phyloP scores from a whole-genome alignment of 352 stramenopile genomes.

The Globisporangium mamillatum region DNA sequence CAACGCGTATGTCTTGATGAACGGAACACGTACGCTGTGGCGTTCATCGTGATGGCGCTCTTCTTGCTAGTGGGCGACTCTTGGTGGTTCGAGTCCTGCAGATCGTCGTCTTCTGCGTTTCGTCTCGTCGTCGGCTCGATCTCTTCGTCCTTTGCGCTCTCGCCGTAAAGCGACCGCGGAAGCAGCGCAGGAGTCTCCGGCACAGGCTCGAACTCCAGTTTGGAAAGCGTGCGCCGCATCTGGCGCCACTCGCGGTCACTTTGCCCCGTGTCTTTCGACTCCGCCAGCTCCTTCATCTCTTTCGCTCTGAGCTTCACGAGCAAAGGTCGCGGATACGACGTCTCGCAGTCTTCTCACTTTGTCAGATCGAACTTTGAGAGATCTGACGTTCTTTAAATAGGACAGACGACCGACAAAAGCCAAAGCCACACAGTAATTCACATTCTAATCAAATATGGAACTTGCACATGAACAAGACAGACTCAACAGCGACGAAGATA shows the following conservation, averaged over 20 bases:
- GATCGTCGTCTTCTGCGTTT: slow-evolving; percentile 6
- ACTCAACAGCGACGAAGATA: no score
- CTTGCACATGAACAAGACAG: neutral
- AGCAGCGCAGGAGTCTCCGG: slow-evolving; percentile 50
- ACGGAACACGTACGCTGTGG: neutral
- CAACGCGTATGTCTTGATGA: no score
- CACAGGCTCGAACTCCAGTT: slow-evolving; percentile 63
- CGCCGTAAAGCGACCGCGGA: slow-evolving; percentile 33
- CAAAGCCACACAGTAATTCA: neutral
- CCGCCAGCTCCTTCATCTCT: slow-evolving; percentile 1
- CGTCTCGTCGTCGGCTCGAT: neutral
- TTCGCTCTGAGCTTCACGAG: neutral
- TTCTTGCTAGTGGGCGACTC: slow-evolving; percentile 8
- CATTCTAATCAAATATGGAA: no score
- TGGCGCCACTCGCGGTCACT: slow-evolving; percentile 59
- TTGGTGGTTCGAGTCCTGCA: neutral
- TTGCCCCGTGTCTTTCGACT: slow-evolving; percentile 20
- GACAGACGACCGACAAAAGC: neutral
- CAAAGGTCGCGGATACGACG: neutral
- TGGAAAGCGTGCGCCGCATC: slow-evolving; percentile 49
- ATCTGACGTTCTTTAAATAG: neutral
- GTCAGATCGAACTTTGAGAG: neutral
- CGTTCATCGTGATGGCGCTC: neutral
- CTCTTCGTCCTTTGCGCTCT: slow-evolving; percentile 13
- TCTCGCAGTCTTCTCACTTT: neutral